Conservation (phyloP, 2,329 filamentous ascomycete genomes). For the Amphichorda felina region DNA sequence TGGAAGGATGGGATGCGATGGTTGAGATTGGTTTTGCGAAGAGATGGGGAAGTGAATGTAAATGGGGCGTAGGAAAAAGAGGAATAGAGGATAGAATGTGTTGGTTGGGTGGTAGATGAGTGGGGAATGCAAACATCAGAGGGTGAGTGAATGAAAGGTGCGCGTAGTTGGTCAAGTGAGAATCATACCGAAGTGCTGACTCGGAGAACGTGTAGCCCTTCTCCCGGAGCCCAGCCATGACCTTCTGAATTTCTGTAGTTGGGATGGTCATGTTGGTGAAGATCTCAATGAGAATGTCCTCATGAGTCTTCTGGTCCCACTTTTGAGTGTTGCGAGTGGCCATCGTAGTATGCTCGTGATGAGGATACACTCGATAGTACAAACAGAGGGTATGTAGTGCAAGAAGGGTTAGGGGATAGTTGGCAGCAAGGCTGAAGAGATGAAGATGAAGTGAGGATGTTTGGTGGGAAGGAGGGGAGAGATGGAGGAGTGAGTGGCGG, state of each 20-base stretch:
- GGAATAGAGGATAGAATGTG: not conserved
- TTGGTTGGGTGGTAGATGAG: not conserved
- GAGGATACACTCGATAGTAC: too few species aligned
- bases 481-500: not conserved
- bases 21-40: slow-evolving; percentile 1
- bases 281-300: slow-evolving; percentile 30
- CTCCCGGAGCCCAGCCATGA: slow-evolving; percentile 22
- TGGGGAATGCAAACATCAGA: slow-evolving; percentile 2
- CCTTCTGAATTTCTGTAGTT: slow-evolving; percentile 16
- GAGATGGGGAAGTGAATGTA: slow-evolving; percentile 2
- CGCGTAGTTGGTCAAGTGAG: slow-evolving; percentile 1
- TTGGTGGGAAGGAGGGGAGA: not conserved
- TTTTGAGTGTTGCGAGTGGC: slow-evolving; percentile 17
- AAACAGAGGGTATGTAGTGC: not conserved
- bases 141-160: slow-evolving; percentile 3
- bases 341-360: slow-evolving; percentile 9
- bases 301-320: slow-evolving; percentile 29
- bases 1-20: not conserved
- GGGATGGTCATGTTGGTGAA: slow-evolving; percentile 22
- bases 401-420: too few species aligned
- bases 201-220: slow-evolving; percentile 27
- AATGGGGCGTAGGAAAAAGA: slow-evolving; percentile 3
- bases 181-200: slow-evolving; percentile 26
- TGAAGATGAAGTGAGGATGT: not conserved
- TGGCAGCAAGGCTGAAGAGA: not conserved